Percentiles rank a stretch among this genome's conserved stretches.
These are phyloP conservation scores for Puccinia horiana DNA, from an alignment of 1,284 basidiomycete species.

Conservation along the genomic window DNA sequence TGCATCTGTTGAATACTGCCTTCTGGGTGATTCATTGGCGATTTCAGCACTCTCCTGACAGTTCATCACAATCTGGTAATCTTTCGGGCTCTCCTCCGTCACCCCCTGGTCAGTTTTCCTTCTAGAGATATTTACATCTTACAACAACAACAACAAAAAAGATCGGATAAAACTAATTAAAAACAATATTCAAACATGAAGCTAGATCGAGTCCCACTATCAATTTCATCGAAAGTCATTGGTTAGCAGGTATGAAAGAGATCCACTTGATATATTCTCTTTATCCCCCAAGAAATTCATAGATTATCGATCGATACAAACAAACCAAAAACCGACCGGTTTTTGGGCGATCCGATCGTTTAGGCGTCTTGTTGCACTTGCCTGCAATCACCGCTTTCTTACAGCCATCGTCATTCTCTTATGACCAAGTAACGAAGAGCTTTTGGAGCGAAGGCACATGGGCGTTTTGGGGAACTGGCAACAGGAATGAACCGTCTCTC, in stretches of 20 bases:
- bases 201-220: conserved; percentile 21
- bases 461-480: conserved; percentile 44
- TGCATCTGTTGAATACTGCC: not conserved
- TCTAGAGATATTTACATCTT: not conserved
- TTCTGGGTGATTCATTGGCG: not conserved
- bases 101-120: conserved; percentile 2
- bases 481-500: conserved; percentile 14
- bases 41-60: conserved; percentile 5
- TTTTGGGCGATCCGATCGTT: not conserved
- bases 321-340: not conserved
- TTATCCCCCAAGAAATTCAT: not conserved
- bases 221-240: conserved; percentile 46
- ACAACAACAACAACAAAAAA: too few relatives aligned
- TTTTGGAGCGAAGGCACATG: conserved; percentile 29
- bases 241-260: conserved; percentile 38
- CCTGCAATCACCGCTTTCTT: conserved; percentile 43
- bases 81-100: not conserved
- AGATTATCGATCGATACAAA: not conserved
- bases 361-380: conserved; percentile 44
- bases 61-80: not conserved
- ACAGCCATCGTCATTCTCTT: conserved; percentile 46
- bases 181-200: not conserved
- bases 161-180: not conserved
- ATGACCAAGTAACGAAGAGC: conserved; percentile 23
- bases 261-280: not conserved